Evolutionary conservation across 2,329 filamentous ascomycete genomes (phyloP).

Genomic region (Lachnellula hyalina): DNA sequence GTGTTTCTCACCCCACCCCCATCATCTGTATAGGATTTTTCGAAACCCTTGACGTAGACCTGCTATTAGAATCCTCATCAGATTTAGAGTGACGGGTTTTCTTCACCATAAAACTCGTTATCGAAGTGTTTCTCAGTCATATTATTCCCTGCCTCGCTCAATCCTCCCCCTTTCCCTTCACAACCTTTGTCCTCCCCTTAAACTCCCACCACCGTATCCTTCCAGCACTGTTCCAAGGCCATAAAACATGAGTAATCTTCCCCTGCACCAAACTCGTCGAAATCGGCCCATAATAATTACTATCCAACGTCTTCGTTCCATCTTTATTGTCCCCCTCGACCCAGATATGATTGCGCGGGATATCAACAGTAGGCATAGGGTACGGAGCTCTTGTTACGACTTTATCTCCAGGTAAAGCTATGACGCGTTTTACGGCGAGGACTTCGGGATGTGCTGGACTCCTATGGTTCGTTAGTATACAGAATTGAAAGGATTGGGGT

Average conservation of each 20-base stretch:
- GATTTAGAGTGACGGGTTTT: too few relatives aligned
- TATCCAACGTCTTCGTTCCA: conserved; percentile 67
- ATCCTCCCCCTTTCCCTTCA: conserved; percentile 27
- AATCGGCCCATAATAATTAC: conserved; percentile 85
- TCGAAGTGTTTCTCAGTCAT: background rate
- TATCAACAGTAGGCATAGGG: conserved; percentile 48
- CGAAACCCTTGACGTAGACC: too few relatives aligned
- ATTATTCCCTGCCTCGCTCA: conserved; percentile 7
- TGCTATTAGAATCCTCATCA: too few relatives aligned
- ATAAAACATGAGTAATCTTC: conserved; percentile 65
- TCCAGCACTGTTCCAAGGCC: conserved; percentile 58
- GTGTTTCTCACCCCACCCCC: too few relatives aligned
- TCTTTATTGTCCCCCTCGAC: conserved; percentile 73
- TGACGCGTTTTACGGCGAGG: conserved; percentile 73
- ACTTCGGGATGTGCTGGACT: conserved; percentile 66
- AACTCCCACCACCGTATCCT: conserved; percentile 52
- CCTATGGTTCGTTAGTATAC: conserved; percentile 37
- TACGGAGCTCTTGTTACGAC: conserved; percentile 62
- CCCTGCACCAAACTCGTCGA: conserved; percentile 71
- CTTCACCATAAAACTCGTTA: background rate
- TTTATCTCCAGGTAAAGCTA: conserved; percentile 74
- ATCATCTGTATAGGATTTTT: too few relatives aligned
- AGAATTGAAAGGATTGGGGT: background rate
- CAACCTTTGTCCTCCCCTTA: conserved; percentile 37
- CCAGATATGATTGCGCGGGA: conserved; percentile 88